Base-by-base conservation (phyloP, 176 grass and related monocot genomes). In the Zizania latifolia region DNA sequence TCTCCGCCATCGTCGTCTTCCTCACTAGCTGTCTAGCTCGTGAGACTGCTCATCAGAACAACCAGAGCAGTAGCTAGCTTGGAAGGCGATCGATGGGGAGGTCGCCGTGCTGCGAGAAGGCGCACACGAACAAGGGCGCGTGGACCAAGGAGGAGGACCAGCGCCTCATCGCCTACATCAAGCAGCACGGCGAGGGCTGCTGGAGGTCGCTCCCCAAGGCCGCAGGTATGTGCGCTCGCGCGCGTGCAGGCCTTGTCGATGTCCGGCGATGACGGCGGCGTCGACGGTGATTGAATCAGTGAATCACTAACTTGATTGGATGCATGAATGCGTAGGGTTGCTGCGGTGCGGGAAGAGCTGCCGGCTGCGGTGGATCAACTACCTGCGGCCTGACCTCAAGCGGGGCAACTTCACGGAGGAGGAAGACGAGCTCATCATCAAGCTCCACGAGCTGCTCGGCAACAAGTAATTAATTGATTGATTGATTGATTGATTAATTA, bases 81-180 rank as follows among this genome's bases (percentile, higher is more conserved):
- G n/a, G n/a, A n/a, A n/a, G n/a, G 8, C 10, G 2, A 40, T 0
- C 35, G 34, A 93, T 93, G 93, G 93, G 93, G 78, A 89, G 93
- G 86, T 93, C 93, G 9, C 88, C 93, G 46, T 97, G 93, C 61
- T 97, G 93, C 80, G 93, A 93, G 88, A 97, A 93, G 81, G 93
- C 85, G 43, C 93, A 91, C 75, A 93, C 88, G 26, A 97, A 97
- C 88, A 97, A 93, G 84, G 93, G 93, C 17, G 90, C 90, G 40
- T 97, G 93, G 93, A 93, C 88, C 5, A 97, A 91, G 75, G 93
- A 97, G 51, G 93, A 97, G 60, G 93, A 97, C 48, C 90, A 89
- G 75, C 77, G 90, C 1, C 88, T 97, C 22, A 70, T 93, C 39
- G 50, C 85, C 59, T 86, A 97, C 88, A 97, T 97, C 85, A 90